Evolutionary conservation across 306 rosid genomes (phyloP), one percentile per base, ranked within the genome.

Genomic region (Argentina anserina): DNA sequence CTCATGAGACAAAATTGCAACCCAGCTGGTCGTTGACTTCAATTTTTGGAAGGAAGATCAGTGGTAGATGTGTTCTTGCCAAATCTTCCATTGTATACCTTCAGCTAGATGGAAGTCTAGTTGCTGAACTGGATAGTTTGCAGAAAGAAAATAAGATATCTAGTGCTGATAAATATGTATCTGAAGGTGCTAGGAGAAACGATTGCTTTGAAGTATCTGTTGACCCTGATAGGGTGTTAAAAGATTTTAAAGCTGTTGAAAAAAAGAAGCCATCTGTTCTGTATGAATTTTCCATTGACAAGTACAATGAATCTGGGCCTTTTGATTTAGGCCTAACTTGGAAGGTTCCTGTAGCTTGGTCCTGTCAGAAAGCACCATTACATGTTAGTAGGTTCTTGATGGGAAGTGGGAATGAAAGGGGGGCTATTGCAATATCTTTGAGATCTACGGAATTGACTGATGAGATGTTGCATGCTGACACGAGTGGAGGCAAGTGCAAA

Each of bases 321-420:
- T 90, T 94, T 83, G 96, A 94, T 89, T 76, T 94, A 77, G 87
- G 89, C 82, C 71, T 94, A 69, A 86, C 78, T 20, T 94, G 99
- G 99, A 88, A 86, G 81, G 63, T 42, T 70, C 96, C 96, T 42
- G 79, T 90, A 59, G 80, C 81, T 84, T 94, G 97, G 99, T 85
- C 93, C 12, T 81, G 85, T 67, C 84, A 83, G 69, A 89, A 78
- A 72, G 88, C 91, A 55, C 99, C 99, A 23, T 84, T 94, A 72
- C 87, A 87, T 72, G 91, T 92, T 49, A 90, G 89, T 73, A 84
- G 97, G 83, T 94, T 90, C 84, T 75, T 94, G 76, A 90, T 84
- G 88, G 97, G 97, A 58, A 88, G 96, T 78, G 97, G 97, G 77
- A 91, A 91, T 71, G 96, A 91, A 87, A 88, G 99, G 82, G 99